phyloP scores from a whole-genome alignment of 1,284 basidiomycete species.

The Austroboletus niveus region DNA sequence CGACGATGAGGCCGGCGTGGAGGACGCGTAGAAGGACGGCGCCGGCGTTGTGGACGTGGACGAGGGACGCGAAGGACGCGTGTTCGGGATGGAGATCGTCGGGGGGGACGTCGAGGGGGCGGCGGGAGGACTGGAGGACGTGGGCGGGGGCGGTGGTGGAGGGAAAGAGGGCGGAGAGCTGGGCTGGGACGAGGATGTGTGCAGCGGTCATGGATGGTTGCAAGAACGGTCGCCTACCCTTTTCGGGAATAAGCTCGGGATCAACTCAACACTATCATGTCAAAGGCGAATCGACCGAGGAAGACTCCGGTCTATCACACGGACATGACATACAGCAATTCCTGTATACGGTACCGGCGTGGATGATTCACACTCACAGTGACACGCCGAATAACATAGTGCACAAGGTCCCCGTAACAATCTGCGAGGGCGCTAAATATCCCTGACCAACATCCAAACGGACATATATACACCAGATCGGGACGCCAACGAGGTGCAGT shows the following conservation, averaged over 20 bases:
- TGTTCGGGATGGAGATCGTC: slow-evolving; percentile 69
- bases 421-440: not conserved
- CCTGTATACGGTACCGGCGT: slow-evolving; percentile 26
- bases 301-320: slow-evolving; percentile 7
- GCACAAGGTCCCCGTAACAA: slow-evolving; percentile 4
- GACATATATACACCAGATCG: slow-evolving; percentile 2
- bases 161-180: slow-evolving; percentile 62
- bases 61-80: slow-evolving; percentile 61
- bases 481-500: slow-evolving; percentile 10
- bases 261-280: not conserved
- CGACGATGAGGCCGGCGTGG: slow-evolving; percentile 72
- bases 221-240: slow-evolving; percentile 6
- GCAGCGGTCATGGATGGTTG: slow-evolving; percentile 37
- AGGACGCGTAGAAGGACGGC: slow-evolving; percentile 74
- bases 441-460: slow-evolving; percentile 1
- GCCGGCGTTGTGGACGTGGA: slow-evolving; percentile 60
- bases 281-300: slow-evolving; percentile 16
- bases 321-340: slow-evolving; percentile 30
- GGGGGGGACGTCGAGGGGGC: slow-evolving; percentile 41
- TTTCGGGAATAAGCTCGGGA: slow-evolving; percentile 18
- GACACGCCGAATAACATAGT: not conserved
- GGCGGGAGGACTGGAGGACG: slow-evolving; percentile 55
- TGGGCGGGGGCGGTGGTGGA: slow-evolving; percentile 50
- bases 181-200: slow-evolving; percentile 55
- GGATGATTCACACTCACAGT: slow-evolving; percentile 6